Percentiles rank a stretch among this genome's conserved stretches.
Evolutionary conservation across 179 eudicot species (phyloP).

Genomic region (Gypsophila paniculata): DNA sequence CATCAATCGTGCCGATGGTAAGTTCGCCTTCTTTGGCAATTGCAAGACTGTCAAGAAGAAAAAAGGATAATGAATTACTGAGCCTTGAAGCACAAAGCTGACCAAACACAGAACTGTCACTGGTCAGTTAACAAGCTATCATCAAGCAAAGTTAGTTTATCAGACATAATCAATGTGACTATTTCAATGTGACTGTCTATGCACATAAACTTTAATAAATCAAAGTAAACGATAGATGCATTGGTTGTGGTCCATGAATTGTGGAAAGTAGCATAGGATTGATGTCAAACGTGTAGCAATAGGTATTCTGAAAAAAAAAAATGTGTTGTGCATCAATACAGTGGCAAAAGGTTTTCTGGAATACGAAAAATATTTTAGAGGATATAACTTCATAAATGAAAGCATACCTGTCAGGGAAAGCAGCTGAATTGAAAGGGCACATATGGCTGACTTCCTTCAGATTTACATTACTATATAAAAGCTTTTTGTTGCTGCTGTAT

Average conservation of each 20-base stretch:
- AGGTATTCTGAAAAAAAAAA: background rate
- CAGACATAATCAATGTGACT: too few relatives aligned
- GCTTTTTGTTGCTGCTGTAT: conserved; percentile 95
- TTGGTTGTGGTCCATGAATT: background rate
- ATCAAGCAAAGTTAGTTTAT: background rate
- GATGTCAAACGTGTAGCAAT: background rate
- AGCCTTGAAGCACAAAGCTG: background rate
- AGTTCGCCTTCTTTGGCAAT: conserved; percentile 97
- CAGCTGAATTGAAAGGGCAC: conserved; percentile 98
- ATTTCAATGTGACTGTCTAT: background rate
- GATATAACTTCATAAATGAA: too few relatives aligned
- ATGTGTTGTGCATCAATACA: background rate
- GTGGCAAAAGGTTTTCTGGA: background rate
- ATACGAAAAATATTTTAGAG: background rate
- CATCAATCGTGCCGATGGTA: conserved; percentile 96
- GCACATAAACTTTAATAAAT: background rate
- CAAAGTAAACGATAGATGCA: background rate
- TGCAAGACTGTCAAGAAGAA: conserved; percentile 65
- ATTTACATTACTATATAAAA: conserved; percentile 93
- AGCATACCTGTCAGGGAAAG: conserved; percentile 89
- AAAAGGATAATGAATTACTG: conserved; percentile 10
- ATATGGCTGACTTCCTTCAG: conserved; percentile 96
- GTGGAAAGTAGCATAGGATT: background rate
- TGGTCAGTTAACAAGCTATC: conserved; percentile 8
- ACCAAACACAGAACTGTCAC: background rate